Conservation (phyloP, 2,329 filamentous ascomycete genomes). For the Dactylellina cionopaga region DNA sequence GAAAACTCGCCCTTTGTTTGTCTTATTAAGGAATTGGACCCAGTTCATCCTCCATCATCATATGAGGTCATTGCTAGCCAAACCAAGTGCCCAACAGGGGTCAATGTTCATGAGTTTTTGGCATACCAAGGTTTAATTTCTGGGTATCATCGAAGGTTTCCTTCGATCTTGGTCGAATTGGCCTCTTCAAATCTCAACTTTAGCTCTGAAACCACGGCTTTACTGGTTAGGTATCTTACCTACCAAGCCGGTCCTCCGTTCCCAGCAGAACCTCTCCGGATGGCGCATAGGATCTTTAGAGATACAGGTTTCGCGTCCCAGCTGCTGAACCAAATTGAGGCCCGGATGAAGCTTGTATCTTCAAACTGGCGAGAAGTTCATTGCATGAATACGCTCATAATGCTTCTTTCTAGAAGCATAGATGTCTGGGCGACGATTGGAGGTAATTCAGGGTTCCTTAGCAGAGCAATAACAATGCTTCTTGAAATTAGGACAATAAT, state of each 20-base stretch:
- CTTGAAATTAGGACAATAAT: constrained; percentile 62
- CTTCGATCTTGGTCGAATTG: constrained; percentile 65
- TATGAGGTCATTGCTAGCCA: constrained; percentile 68
- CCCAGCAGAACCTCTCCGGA: constrained; percentile 61
- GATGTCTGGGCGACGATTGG: constrained; percentile 56
- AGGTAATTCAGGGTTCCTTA: constrained; percentile 28
- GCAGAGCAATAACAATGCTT: constrained; percentile 59
- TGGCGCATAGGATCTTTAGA: constrained; percentile 65
- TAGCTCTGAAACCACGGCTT: constrained; percentile 65
- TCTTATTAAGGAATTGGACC: constrained; percentile 54
- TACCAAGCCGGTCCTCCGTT: constrained; percentile 67
- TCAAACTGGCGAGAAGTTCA: constrained; percentile 70
- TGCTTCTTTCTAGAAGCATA: constrained; percentile 62
- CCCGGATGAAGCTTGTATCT: constrained; percentile 64
- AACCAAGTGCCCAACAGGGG: constrained; percentile 63
- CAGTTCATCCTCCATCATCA: constrained; percentile 63
- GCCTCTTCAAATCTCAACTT: constrained; percentile 70
- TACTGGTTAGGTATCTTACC: constrained; percentile 66
- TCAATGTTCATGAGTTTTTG: constrained; percentile 67
- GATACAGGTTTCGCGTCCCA: constrained; percentile 66
- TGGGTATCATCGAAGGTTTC: constrained; percentile 64
- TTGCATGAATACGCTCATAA: constrained; percentile 70
- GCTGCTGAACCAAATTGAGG: constrained; percentile 64
- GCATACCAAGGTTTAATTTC: constrained; percentile 65
- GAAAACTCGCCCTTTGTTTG: constrained; percentile 59